These are phyloP conservation scores for Fusarium verticillioides DNA, from an alignment of 2,329 filamentous ascomycete genomes.

Conservation along the genomic window DNA sequence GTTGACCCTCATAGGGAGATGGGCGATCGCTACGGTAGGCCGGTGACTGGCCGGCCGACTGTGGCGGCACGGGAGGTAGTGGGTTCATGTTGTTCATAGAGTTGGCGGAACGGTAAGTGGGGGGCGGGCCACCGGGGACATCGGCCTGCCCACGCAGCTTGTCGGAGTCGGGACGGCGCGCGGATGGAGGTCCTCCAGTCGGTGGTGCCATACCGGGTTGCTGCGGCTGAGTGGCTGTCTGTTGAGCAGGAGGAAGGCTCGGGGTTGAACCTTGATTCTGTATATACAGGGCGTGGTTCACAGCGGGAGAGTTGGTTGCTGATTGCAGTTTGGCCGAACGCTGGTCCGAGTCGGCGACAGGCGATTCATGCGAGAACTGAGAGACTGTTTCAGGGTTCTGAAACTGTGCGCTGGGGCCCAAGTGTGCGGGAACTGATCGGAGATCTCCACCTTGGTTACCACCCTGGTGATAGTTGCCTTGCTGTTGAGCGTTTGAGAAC, in stretches of 20 bases:
- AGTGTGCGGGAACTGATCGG: constrained; percentile 50
- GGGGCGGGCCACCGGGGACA: constrained; percentile 58
- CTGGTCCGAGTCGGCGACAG: constrained; percentile 61
- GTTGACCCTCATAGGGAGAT: constrained; percentile 58
- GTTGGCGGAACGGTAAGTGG: constrained; percentile 64
- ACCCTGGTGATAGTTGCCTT: constrained; percentile 42
- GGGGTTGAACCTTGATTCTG: constrained; percentile 50
- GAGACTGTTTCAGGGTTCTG: constrained; percentile 70
- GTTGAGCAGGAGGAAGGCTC: constrained; percentile 46
- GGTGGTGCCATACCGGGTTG: constrained; percentile 61
- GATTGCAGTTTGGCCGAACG: constrained; percentile 55
- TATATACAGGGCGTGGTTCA: constrained; percentile 52
- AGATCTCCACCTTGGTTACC: constrained; percentile 50
- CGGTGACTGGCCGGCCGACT: constrained; percentile 45
- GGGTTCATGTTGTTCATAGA: constrained; percentile 56
- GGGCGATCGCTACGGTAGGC: constrained; percentile 55
- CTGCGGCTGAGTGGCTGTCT: constrained; percentile 42
- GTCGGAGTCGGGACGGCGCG: constrained; percentile 62
- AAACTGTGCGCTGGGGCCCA: constrained; percentile 47
- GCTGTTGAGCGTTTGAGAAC: constrained; percentile 50
- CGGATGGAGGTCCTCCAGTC: constrained; percentile 55
- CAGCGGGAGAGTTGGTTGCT: constrained; percentile 56
- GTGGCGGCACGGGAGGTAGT: constrained; percentile 54
- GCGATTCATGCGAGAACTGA: constrained; percentile 71
- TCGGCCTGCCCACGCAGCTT: constrained; percentile 58